Conservation (phyloP, 768 basidiomycete genomes). For the Russula brevipes region DNA sequence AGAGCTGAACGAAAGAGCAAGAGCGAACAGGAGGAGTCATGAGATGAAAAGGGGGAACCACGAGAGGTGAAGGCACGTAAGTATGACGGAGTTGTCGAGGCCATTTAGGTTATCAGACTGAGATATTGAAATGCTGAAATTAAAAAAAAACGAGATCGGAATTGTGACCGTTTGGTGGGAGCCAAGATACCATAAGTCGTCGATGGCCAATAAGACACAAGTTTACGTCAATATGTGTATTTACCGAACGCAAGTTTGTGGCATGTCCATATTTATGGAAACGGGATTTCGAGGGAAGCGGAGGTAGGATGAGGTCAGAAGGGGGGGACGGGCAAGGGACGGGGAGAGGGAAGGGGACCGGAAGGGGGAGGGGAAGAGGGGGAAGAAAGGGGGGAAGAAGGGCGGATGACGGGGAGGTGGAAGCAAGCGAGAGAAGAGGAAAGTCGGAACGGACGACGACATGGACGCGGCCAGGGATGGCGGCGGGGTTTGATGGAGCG, state of each 20-base stretch:
- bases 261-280: constrained; percentile 8
- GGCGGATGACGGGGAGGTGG: background rate
- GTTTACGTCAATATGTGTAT: constrained; percentile 15
- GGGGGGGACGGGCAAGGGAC: background rate
- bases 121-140: background rate
- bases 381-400: background rate
- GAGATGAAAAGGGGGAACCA: background rate
- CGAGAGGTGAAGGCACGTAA: constrained; percentile 4
- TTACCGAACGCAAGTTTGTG: constrained; percentile 2
- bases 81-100: constrained; percentile 10
- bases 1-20: background rate
- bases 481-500: constrained; percentile 4
- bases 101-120: constrained; percentile 6
- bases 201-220: constrained; percentile 8
- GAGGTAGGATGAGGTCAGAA: constrained; percentile 13
- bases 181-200: constrained; percentile 12
- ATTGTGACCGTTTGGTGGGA: background rate
- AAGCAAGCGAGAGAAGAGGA: background rate
- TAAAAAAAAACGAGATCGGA: background rate
- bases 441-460: constrained; percentile 8
- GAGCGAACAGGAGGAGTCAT: background rate
- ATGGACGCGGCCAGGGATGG: background rate
- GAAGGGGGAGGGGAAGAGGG: background rate
- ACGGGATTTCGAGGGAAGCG: constrained; percentile 8
- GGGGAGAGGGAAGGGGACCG: constrained; percentile 4